These are phyloP conservation scores for Termitomyces sp. DNA, from an alignment of 768 basidiomycete genomes.

Conservation along the genomic window DNA sequence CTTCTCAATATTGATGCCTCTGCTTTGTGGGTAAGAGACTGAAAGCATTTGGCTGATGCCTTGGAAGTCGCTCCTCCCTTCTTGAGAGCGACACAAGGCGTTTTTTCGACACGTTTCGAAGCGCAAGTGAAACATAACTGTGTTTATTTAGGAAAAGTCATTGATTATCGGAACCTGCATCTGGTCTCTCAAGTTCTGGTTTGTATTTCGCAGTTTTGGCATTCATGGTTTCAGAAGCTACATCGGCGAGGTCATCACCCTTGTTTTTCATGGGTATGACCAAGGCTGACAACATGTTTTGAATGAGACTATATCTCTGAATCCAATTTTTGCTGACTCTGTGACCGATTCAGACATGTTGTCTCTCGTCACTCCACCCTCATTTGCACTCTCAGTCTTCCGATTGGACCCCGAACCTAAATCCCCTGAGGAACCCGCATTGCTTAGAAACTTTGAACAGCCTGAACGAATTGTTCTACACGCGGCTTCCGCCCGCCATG, in stretches of 20 bases:
- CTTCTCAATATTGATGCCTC: slow-evolving; percentile 86
- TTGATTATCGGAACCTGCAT: slow-evolving; percentile 88
- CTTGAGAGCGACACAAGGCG: slow-evolving; percentile 74
- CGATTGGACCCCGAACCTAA: slow-evolving; percentile 42
- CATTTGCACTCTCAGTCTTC: slow-evolving; percentile 74
- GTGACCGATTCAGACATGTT: slow-evolving; percentile 49
- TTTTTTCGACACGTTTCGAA: slow-evolving; percentile 20
- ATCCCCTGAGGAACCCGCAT: slow-evolving; percentile 11
- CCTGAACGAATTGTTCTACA: slow-evolving; percentile 62
- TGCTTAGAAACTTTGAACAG: slow-evolving; percentile 45
- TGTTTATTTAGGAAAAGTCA: slow-evolving; percentile 60
- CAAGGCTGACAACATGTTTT: neutral
- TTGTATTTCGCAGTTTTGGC: slow-evolving; percentile 82
- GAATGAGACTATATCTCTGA: slow-evolving; percentile 58
- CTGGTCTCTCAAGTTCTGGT: slow-evolving; percentile 86
- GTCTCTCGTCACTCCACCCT: slow-evolving; percentile 63
- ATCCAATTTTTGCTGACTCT: slow-evolving; percentile 53
- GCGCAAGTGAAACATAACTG: neutral
- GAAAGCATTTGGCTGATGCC: slow-evolving; percentile 73
- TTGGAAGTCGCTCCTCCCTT: slow-evolving; percentile 85
- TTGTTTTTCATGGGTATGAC: neutral
- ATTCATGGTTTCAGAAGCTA: slow-evolving; percentile 74
- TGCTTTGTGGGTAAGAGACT: slow-evolving; percentile 72
- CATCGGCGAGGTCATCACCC: slow-evolving; percentile 49
- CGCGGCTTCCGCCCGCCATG: slow-evolving; percentile 51